phyloP scores from a whole-genome alignment of 805 yeast species.

The Zygotorulaspora danielsina region DNA sequence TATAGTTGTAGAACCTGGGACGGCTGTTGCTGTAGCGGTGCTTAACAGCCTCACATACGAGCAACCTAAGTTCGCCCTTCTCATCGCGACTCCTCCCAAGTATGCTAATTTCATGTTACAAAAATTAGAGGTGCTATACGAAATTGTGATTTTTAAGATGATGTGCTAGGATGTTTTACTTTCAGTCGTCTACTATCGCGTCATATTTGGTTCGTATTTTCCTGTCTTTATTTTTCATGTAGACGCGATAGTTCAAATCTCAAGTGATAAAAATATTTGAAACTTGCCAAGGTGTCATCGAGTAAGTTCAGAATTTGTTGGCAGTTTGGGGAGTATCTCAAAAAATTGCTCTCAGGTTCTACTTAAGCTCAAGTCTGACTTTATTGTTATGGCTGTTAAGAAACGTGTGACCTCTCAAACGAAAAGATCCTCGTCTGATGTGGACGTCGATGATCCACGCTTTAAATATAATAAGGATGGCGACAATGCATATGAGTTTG shows the following conservation, averaged over 20 bases:
- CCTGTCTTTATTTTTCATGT: no score
- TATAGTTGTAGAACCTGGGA: not conserved
- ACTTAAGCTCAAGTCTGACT: not conserved
- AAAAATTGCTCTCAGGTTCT: no score
- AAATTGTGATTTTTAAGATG: no score
- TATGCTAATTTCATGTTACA: no score
- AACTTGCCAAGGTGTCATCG: not conserved
- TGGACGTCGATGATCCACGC: conserved; percentile 25
- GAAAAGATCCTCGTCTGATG: conserved; percentile 1
- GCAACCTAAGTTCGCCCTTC: not conserved
- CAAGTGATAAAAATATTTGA: conserved; percentile 1
- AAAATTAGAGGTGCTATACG: no score
- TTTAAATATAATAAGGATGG: conserved; percentile 26
- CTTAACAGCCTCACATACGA: not conserved
- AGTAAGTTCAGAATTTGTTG: no score
- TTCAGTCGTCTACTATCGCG: no score
- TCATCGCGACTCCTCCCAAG: no score
- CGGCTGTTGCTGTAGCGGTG: conserved; percentile 6
- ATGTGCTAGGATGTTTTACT: no score
- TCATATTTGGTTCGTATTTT: no score
- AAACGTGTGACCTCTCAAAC: conserved; percentile 7
- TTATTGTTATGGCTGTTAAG: conserved; percentile 5
- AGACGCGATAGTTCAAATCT: no score
- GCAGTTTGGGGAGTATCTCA: no score
- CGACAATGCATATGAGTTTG: conserved; percentile 8